Evolutionary conservation across 2,329 filamentous ascomycete species (phyloP), one percentile per base, ranked within the genome.

Genomic region (Claviceps spartinae): DNA sequence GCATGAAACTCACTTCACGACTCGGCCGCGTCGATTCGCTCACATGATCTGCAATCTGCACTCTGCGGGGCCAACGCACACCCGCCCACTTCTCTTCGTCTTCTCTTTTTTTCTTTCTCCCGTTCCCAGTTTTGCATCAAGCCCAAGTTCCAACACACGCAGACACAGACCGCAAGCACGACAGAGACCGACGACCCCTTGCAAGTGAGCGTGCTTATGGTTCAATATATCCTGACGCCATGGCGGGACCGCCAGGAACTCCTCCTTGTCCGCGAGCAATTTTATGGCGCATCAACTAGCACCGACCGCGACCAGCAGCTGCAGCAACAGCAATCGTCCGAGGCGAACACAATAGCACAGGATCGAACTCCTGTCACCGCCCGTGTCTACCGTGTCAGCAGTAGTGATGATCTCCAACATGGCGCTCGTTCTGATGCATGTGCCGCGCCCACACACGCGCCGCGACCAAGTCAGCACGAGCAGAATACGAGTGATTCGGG

Each of bases 221-320:
- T 84, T 30, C 79, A 82, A 62, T 87, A 86, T 68, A 74, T 83
- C 56, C 81, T 85, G 61, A 88, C 84, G 51, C 84, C 84, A 37
- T 89, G 85, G 85, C 81, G 83, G 57, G 70, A 78, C 65, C 76
- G 74, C 51, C 63, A 69, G 53, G 84, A 88, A 63, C 77, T 90
- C 55, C 74, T 88, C 53, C 66, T 71, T 48, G 78, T 88, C 51
- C 78, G 85, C 55, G 65, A 70, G 50, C 77, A 83, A 58, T 77
- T 90, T 58, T 89, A 86, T 65, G 60, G 47, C 55, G 44, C 57
- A 54, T 43, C 44, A 16, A 36, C 44, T 22, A 20, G 45, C 52
- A 57, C 20, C 38, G 52, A 54, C 44, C 54, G 58, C 26, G 58
- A 22, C 14, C 50, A 41, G 18, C 51, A 46, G 18, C 48, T 41